Conservation (phyloP, 805 yeast genomes). For the Priceomyces fermenticarens region DNA sequence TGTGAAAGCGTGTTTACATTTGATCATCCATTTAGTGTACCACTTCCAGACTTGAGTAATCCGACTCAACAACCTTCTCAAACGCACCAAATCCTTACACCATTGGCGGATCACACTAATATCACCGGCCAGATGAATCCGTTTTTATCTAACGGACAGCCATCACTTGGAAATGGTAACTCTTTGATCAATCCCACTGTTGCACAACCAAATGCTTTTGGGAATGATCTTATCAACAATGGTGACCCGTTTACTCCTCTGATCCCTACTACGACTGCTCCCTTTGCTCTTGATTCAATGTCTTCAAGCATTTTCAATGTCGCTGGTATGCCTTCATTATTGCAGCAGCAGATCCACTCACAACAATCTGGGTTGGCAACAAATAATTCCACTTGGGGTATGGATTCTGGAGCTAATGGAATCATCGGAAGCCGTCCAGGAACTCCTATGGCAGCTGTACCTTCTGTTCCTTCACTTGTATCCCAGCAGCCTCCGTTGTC, state of each 20-base stretch:
- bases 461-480: constrained; percentile 19
- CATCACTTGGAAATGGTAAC: constrained; percentile 24
- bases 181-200: constrained; percentile 18
- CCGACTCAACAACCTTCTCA: background rate
- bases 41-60: constrained; percentile 40
- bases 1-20: constrained; percentile 47
- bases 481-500: constrained; percentile 39
- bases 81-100: constrained; percentile 1
- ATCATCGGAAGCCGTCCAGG: constrained; percentile 23
- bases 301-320: constrained; percentile 10
- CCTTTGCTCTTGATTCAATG: constrained; percentile 25
- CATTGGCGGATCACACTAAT: constrained; percentile 3
- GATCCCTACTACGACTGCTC: constrained; percentile 8
- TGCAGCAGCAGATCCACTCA: constrained; percentile 30
- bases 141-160: constrained; percentile 21
- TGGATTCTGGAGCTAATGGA: constrained; percentile 18
- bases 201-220: constrained; percentile 18
- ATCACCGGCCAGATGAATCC: constrained; percentile 26
- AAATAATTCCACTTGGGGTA: constrained; percentile 39
- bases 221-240: constrained; percentile 18
- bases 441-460: constrained; percentile 24
- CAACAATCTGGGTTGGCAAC: constrained; percentile 31
- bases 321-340: constrained; percentile 30
- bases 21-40: constrained; percentile 59
- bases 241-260: constrained; percentile 17